A percentile compares a stretch with the other conserved stretches of the same genome.
Conservation (phyloP, 2,329 filamentous ascomycete species). For the Monosporascus sp. region DNA sequence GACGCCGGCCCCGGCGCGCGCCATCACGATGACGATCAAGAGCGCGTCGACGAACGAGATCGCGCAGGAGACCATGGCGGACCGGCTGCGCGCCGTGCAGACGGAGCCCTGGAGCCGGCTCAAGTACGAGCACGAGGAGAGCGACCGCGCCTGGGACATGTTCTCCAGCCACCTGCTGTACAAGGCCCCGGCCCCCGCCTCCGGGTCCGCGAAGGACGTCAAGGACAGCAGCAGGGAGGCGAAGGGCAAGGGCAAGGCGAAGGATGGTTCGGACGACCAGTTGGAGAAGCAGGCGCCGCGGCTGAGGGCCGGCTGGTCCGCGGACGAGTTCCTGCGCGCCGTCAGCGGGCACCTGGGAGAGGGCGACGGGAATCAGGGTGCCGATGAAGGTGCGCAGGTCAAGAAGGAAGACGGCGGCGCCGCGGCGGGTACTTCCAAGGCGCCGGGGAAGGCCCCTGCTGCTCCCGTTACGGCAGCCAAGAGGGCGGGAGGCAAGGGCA, state of each 20-base stretch:
- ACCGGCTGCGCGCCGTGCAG: slow-evolving; percentile 72
- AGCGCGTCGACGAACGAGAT: slow-evolving; percentile 63
- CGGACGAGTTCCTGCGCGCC: slow-evolving; percentile 25
- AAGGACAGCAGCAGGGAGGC: slow-evolving; percentile 2
- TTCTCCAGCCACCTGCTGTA: slow-evolving; percentile 71
- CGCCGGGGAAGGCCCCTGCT: slow-evolving; percentile 20
- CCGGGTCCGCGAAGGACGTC: not conserved
- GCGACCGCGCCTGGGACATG: slow-evolving; percentile 66
- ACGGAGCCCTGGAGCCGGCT: slow-evolving; percentile 77
- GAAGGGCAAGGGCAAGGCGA: slow-evolving; percentile 18
- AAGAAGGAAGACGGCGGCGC: slow-evolving; percentile 18
- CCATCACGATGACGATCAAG: slow-evolving; percentile 85
- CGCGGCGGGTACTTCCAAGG: slow-evolving; percentile 10
- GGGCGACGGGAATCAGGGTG: slow-evolving; percentile 13
- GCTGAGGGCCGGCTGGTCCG: slow-evolving; percentile 22
- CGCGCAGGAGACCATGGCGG: slow-evolving; percentile 70
- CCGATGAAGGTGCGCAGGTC: slow-evolving; percentile 12
- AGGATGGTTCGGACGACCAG: slow-evolving; percentile 14
- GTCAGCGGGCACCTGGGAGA: slow-evolving; percentile 24
- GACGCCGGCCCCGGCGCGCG: slow-evolving; percentile 45
- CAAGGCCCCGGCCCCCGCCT: slow-evolving; percentile 8
- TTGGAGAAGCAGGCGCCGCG: slow-evolving; percentile 9
- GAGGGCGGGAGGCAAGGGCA: slow-evolving; percentile 18
- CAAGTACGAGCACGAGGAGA: slow-evolving; percentile 77
- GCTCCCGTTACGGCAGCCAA: slow-evolving; percentile 6